Base-by-base conservation (phyloP, 192 early-diverging fungal genomes). In the Entomortierella lignicola region DNA sequence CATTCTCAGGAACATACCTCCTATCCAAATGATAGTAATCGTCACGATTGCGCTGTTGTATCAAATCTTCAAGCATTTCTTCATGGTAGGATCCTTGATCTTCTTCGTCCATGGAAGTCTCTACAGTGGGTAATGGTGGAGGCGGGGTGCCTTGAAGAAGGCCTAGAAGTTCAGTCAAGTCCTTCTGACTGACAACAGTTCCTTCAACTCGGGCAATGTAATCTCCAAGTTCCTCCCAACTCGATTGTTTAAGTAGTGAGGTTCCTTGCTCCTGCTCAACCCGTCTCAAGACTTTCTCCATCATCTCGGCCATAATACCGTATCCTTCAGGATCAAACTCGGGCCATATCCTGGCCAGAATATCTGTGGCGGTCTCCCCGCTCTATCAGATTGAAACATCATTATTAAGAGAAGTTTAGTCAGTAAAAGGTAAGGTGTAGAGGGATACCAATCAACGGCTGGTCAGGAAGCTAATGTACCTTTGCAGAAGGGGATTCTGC, bases 281-380 rank as follows among this genome's bases (percentile, higher is more conserved):
- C 26, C 66, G 60, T 10, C 66, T 56, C 29, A 77, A 55, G 42
- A 77, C 66, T 23, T 26, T 52, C 30, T 77, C 74, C 74, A 77
- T 77, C 61, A 48, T 69, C 8, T 54, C 48, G 10, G 74, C 66
- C 66, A 69, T 51, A 50, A 77, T 69, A 32, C 74, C 74, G 2
- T 26, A 59, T n/a, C 65, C 74, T 43, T n/a, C 52, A 31, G 42
- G 61, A 42, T 77, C 74, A 64, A 57, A 77, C 56, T 77, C 74
- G 13, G 74, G 74, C 74, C 74, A 77, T 58, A 77, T 69, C 50
- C 60, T 68, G 23, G 60, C 61, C n/a, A 77, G 41, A 15, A 64
- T 69, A 1, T 69, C 61, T 26, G 55, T 59, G 8, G 74, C 43
- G 0, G 72, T 30, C 39, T 77, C 63, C 12, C 48, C 56, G 27